Evolutionary conservation across 345 rosid genomes (phyloP).

Genomic region (Salix udensis): DNA sequence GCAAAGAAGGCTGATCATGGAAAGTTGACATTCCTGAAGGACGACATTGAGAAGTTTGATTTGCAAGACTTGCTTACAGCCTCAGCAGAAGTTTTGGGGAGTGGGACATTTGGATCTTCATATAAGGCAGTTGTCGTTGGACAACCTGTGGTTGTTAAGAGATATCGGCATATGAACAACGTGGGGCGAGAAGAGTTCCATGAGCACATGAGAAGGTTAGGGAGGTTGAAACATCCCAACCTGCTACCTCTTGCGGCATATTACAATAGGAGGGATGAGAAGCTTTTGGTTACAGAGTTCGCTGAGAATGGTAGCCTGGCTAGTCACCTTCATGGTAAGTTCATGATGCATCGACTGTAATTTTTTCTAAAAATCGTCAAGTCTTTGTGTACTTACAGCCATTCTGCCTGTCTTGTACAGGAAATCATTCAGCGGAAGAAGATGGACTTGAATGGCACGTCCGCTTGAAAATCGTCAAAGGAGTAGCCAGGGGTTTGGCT

Average conservation of each 20-base stretch:
- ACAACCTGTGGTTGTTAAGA: constrained; percentile 55
- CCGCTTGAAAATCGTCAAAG: constrained; percentile 57
- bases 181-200: constrained; percentile 62
- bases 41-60: constrained; percentile 52
- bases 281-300: constrained; percentile 57
- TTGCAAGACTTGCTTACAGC: constrained; percentile 66
- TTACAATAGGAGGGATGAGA: constrained; percentile 71
- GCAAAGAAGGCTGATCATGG: constrained; percentile 28
- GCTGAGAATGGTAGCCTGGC: constrained; percentile 61
- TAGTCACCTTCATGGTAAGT: constrained; percentile 62
- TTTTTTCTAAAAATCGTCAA: not conserved
- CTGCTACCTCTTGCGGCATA: constrained; percentile 51
- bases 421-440: constrained; percentile 42
- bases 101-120: constrained; percentile 78
- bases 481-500: constrained; percentile 54
- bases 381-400: not conserved
- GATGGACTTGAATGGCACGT: constrained; percentile 60
- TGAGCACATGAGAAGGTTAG: constrained; percentile 64
- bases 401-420: constrained; percentile 24
- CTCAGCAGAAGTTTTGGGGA: constrained; percentile 77
- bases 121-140: constrained; percentile 53
- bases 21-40: constrained; percentile 44
- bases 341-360: not conserved
- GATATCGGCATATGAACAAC: constrained; percentile 69
- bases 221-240: constrained; percentile 58